A percentile compares a stretch with the other conserved stretches of the same genome.
Evolutionary conservation across 352 stramenopile species (phyloP).

Genomic region (Globisporangium polare): DNA sequence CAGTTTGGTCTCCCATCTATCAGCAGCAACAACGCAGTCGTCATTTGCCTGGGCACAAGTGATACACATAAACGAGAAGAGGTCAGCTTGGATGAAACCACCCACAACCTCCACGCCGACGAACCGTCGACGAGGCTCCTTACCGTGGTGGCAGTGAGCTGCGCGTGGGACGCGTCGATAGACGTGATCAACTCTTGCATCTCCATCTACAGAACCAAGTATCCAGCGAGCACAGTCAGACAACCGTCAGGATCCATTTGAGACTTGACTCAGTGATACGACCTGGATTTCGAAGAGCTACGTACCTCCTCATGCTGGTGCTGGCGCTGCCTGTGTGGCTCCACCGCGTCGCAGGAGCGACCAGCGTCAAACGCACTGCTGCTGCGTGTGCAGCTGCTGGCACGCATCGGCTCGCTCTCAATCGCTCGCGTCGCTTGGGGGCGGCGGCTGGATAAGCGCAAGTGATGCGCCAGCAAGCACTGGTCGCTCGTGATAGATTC

Average conservation of each 20-base stretch:
- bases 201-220: not conserved
- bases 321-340: not conserved
- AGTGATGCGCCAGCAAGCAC: conserved; percentile 1
- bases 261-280: too few species aligned
- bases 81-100: not conserved
- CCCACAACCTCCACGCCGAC: not conserved
- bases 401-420: not conserved
- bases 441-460: not conserved
- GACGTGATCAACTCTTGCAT: not conserved
- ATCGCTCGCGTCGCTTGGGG: conserved; percentile 2
- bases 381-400: not conserved
- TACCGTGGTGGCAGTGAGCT: not conserved
- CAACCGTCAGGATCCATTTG: not conserved
- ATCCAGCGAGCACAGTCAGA: not conserved
- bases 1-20: not conserved
- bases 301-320: not conserved
- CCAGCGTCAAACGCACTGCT: not conserved
- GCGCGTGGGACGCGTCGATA: not conserved
- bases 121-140: not conserved
- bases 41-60: not conserved
- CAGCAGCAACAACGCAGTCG: not conserved
- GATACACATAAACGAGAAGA: not conserved
- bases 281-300: not conserved
- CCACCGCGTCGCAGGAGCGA: not conserved
- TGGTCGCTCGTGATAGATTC: not conserved